Evolutionary conservation across 2,329 filamentous ascomycete species (phyloP), one percentile per base, ranked within the genome.

Genomic region (Rhinocladiella similis): DNA sequence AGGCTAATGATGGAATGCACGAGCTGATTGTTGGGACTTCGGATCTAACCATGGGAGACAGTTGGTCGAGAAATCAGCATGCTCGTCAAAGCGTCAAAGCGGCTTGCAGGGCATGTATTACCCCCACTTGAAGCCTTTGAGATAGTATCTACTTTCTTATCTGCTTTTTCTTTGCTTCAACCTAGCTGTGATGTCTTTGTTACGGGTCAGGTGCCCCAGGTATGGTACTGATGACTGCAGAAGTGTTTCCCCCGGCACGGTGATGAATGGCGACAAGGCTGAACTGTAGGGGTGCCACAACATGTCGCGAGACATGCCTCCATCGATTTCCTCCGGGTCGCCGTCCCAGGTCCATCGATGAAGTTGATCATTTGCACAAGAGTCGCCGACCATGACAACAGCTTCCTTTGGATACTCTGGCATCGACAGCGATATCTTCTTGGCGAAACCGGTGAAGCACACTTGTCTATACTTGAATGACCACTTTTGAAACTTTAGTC

Each of bases 1-100:
- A 59, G 59, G 46, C 39, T 62, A 62, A 62, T 62, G 59, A 62
- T 48, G 50, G 54, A 47, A 55, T 47, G 50, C 41, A 46, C 54
- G 7, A 46, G 22, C 43, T 46, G 20, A 29, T 9, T 16, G 42
- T 33, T 50, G 46, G 42, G 54, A 25, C 47, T 42, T 29, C 16
- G 36, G 56, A 46, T 16, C 38, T n/a, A 41, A n/a, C 38, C 38
- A 16, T 41, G 38, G 13, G 38, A 19, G 38, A 45, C 18, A 46
- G 20, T 19, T 47, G 19, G 29, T 18, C 39, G 12, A 19, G 5
- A 49, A n/a, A n/a, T n/a, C 43, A 45, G 50, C 46, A 25, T 52
- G 45, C 43, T 46, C 43, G 12, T 19, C 25, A 27, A 3, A 27
- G 25, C 25, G 38, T 5, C 5, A 41, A 9, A 41, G 22, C 7